Percentiles rank a stretch among this genome's conserved stretches.
These are phyloP conservation scores for Jamesozyma piceae DNA, from an alignment of 805 yeast species.

Conservation along the genomic window DNA sequence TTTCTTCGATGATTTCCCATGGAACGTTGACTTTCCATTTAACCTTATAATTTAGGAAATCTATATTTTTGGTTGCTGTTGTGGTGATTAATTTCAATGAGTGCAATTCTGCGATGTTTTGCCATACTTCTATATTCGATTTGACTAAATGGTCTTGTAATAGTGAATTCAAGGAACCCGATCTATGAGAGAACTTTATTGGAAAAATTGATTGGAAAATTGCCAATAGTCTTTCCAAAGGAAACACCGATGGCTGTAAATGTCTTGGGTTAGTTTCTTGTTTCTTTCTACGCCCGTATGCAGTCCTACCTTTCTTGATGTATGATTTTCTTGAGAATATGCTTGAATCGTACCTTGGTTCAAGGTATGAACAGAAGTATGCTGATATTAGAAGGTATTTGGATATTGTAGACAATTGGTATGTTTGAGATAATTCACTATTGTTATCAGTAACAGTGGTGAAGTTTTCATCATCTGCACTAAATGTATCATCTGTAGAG, in stretches of 20 bases:
- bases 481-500: slow-evolving; percentile 29
- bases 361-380: slow-evolving; percentile 71
- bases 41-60: slow-evolving; percentile 54
- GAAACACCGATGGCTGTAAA: slow-evolving; percentile 64
- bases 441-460: slow-evolving; percentile 5
- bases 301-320: slow-evolving; percentile 39
- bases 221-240: slow-evolving; percentile 70
- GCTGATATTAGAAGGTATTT: slow-evolving; percentile 73
- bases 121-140: slow-evolving; percentile 41
- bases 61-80: slow-evolving; percentile 35
- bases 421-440: slow-evolving; percentile 9
- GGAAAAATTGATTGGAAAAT: slow-evolving; percentile 63
- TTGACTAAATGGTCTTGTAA: slow-evolving; percentile 21
- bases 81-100: slow-evolving; percentile 42
- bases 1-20: slow-evolving; percentile 51
- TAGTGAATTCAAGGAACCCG: slow-evolving; percentile 16
- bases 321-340: slow-evolving; percentile 47
- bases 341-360: slow-evolving; percentile 57
- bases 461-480: slow-evolving; percentile 10
- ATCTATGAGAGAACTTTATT: neutral
- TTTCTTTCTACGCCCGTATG: slow-evolving; percentile 36
- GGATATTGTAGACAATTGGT: slow-evolving; percentile 50
- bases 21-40: slow-evolving; percentile 73
- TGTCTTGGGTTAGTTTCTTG: slow-evolving; percentile 49
- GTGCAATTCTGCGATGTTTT: slow-evolving; percentile 50